Evolutionary conservation across 306 rosid genomes (phyloP), one percentile per base, ranked within the genome.

Genomic region (Gastrolobium bilobum): DNA sequence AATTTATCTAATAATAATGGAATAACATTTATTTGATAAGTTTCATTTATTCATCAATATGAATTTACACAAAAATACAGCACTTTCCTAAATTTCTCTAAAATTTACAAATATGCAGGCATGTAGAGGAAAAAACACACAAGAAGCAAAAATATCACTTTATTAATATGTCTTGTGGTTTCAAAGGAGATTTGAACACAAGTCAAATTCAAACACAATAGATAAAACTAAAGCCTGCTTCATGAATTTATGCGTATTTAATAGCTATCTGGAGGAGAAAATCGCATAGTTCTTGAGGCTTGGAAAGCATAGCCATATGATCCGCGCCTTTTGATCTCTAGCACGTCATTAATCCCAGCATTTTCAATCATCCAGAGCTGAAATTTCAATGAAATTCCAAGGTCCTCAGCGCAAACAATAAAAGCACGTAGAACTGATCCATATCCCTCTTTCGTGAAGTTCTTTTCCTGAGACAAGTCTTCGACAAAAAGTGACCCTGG

Each of bases 361-460:
- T 82, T 86, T 50, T 85, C 70, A 34, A 89, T 84, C 92, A 84
- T 86, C 90, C 88, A 82, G 6, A 6, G 73, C 30, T 82, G 92
- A 66, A 30, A 77, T 7, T 76, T 73, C 61, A 6, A 6, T 0
- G 87, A 6, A 50, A 81, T 54, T 3, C 0, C 64, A 50, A 61
- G 1, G 31, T 88, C 92, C 35, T 76, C 76, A 0, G 75, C 50
- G 9, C 89, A 81, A 15, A 78, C 66, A 26, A 76, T 44, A 42
- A 4, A 88, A n/a, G 56, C 80, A 34, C 76, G 75, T 4, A 79
- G 65, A 13, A 86, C 82, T 0, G 84, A 84, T 11, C 83, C 92
- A 56, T 79, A 89, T 58, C 76, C 80, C 3, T 82, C 47, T 7
- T 81, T 8, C 2, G 84, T 71, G 68, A 83, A 83, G 6, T 78